Percentiles rank a stretch among this genome's conserved stretches.
phyloP scores from a whole-genome alignment of 768 basidiomycete genomes.

The Strobilomyces echinocephalus region DNA sequence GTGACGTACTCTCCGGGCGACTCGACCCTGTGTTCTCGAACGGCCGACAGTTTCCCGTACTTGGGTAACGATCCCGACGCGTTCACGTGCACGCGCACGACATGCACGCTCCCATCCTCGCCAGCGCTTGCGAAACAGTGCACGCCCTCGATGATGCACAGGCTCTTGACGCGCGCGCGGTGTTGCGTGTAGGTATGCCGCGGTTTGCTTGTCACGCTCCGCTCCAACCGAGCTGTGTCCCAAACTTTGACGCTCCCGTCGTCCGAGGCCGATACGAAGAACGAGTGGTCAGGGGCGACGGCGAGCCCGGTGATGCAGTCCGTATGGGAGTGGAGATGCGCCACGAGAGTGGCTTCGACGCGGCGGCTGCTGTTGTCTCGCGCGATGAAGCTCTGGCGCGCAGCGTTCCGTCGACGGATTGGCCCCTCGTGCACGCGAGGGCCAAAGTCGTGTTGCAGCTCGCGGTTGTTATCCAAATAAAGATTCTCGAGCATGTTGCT shows the following conservation, averaged over 20 bases:
- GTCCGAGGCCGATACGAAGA: slow-evolving; percentile 91
- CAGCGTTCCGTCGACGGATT: slow-evolving; percentile 67
- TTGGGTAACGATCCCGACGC: slow-evolving; percentile 69
- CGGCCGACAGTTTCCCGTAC: slow-evolving; percentile 72
- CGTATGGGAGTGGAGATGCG: slow-evolving; percentile 79
- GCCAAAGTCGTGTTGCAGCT: slow-evolving; percentile 88
- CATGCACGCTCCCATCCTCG: slow-evolving; percentile 77
- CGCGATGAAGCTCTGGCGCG: slow-evolving; percentile 60
- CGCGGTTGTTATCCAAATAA: slow-evolving; percentile 81
- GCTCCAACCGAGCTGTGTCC: slow-evolving; percentile 89
- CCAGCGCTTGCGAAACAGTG: slow-evolving; percentile 89
- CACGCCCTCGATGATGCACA: slow-evolving; percentile 80
- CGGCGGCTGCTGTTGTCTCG: slow-evolving; percentile 60
- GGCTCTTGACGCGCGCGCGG: slow-evolving; percentile 59
- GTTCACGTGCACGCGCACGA: slow-evolving; percentile 77
- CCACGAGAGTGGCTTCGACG: slow-evolving; percentile 75
- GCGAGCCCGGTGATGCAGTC: slow-evolving; percentile 76
- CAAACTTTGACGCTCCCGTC: slow-evolving; percentile 93
- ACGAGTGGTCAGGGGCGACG: slow-evolving; percentile 89
- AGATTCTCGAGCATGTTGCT: slow-evolving; percentile 84
- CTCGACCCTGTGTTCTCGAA: slow-evolving; percentile 78
- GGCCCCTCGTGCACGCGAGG: slow-evolving; percentile 82
- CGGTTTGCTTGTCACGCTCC: slow-evolving; percentile 87
- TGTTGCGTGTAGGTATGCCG: slow-evolving; percentile 68
- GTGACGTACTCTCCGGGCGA: slow-evolving; percentile 76